A percentile compares a stretch with the other conserved stretches of the same genome.
Conservation (phyloP, 495 filamentous ascomycete species). For the Penicillium bovifimosum region DNA sequence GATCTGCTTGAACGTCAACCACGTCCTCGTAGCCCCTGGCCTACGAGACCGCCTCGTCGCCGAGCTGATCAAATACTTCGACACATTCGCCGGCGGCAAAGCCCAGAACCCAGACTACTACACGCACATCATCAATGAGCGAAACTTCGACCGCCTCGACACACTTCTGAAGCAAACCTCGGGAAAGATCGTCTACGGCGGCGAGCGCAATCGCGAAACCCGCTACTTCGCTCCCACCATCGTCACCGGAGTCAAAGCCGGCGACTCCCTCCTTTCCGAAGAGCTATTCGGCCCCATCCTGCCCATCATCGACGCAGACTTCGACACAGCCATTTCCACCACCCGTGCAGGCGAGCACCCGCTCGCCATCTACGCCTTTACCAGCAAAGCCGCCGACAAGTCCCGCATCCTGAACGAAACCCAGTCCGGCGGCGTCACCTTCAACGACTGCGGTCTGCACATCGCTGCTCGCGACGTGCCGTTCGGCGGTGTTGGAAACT, state of each 20-base stretch:
- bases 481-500: conserved; percentile 79
- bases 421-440: conserved; percentile 63
- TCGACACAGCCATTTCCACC: conserved; percentile 66
- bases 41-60: conserved; percentile 62
- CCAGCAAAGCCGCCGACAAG: conserved; percentile 57
- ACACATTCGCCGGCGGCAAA: conserved; percentile 61
- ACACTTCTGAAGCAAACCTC: conserved; percentile 63
- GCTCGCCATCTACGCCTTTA: conserved; percentile 70
- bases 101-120: conserved; percentile 57
- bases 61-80: conserved; percentile 54
- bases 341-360: conserved; percentile 60
- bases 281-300: conserved; percentile 86
- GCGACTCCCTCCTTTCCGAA: conserved; percentile 66
- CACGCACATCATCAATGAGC: conserved; percentile 67
- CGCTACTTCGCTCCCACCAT: conserved; percentile 75
- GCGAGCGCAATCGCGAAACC: conserved; percentile 58
- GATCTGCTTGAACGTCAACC: conserved; percentile 79
- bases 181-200: conserved; percentile 73
- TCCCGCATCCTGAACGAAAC: conserved; percentile 54
- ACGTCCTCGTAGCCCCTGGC: conserved; percentile 67
- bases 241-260: conserved; percentile 57
- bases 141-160: conserved; percentile 73
- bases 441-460: conserved; percentile 76
- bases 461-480: conserved; percentile 54
- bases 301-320: conserved; percentile 59